Evolutionary conservation across 139 green algal genomes (phyloP).

Genomic region (Chlorella sp.): DNA sequence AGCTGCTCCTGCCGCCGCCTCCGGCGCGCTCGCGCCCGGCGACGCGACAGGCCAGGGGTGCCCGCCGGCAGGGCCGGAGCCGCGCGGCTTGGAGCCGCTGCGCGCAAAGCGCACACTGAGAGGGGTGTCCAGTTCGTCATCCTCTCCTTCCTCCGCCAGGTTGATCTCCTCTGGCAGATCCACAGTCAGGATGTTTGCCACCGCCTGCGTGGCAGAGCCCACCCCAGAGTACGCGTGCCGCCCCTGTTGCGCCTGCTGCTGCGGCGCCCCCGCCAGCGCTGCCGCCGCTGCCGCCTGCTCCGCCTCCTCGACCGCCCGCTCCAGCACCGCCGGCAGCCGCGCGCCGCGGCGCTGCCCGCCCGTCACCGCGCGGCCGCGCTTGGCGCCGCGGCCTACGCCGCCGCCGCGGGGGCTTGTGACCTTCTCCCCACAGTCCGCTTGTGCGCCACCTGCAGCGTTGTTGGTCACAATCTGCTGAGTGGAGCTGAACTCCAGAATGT

Average conservation of each 20-base stretch:
- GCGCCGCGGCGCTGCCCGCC: background rate
- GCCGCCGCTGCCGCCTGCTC: background rate
- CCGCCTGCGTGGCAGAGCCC: slow-evolving; percentile 23
- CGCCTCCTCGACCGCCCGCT: slow-evolving; percentile 10
- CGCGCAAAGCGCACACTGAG: slow-evolving; percentile 11
- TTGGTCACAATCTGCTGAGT: slow-evolving; percentile 30
- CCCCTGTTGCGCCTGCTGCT: background rate
- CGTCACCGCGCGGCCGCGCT: background rate
- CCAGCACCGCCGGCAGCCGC: background rate
- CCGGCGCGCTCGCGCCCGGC: no score
- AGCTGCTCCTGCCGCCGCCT: background rate
- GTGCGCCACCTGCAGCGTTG: no score
- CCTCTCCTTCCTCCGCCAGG: background rate
- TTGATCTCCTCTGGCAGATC: slow-evolving; percentile 16
- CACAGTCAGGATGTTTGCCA: slow-evolving; percentile 30
- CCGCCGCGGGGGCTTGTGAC: background rate
- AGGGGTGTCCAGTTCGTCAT: slow-evolving; percentile 41
- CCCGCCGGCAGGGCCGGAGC: no score
- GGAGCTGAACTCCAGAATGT: slow-evolving; percentile 12
- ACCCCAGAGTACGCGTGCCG: background rate
- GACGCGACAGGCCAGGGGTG: no score
- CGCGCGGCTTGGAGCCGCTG: slow-evolving; percentile 1
- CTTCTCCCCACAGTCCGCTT: no score
- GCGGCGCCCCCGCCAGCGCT: background rate
- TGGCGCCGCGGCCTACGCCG: background rate